phyloP scores from a whole-genome alignment of 768 basidiomycete genomes.

The Boletus patriciae region DNA sequence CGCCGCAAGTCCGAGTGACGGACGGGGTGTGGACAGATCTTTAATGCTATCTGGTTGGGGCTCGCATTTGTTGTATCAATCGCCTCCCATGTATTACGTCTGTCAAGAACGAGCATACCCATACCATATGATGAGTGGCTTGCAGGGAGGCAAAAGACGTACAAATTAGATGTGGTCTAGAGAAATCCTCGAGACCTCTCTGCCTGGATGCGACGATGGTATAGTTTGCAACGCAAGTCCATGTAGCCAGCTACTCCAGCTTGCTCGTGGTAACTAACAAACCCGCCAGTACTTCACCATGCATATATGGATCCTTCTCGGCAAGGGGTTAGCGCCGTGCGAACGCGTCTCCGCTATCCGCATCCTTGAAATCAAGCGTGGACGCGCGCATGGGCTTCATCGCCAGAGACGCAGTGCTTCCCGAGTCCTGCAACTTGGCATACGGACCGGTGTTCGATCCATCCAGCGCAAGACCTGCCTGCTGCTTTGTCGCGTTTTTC shows the following conservation, averaged over 20 bases:
- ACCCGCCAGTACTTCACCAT: background rate
- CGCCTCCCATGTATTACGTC: background rate
- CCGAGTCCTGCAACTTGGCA: conserved; percentile 26
- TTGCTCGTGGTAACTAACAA: conserved; percentile 20
- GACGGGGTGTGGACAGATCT: background rate
- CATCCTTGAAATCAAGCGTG: conserved; percentile 17
- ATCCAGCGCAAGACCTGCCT: background rate
- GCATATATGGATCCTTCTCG: background rate
- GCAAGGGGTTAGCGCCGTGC: conserved; percentile 4
- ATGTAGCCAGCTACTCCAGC: conserved; percentile 36
- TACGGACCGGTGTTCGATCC: conserved; percentile 19
- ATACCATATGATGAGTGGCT: background rate
- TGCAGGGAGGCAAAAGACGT: background rate
- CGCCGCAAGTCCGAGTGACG: too few species aligned
- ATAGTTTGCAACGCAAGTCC: conserved; percentile 15
- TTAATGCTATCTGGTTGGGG: background rate
- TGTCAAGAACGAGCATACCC: background rate
- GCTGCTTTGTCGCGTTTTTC: conserved; percentile 22
- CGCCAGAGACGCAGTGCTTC: conserved; percentile 28
- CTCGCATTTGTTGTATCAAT: background rate
- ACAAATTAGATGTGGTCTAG: conserved; percentile 3
- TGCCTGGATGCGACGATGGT: conserved; percentile 4
- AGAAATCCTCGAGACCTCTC: background rate
- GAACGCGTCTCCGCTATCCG: conserved; percentile 20
- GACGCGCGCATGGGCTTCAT: conserved; percentile 32